Evolutionary conservation across 2,329 filamentous ascomycete genomes (phyloP).

Genomic region (Arthrinium phaeospermum): DNA sequence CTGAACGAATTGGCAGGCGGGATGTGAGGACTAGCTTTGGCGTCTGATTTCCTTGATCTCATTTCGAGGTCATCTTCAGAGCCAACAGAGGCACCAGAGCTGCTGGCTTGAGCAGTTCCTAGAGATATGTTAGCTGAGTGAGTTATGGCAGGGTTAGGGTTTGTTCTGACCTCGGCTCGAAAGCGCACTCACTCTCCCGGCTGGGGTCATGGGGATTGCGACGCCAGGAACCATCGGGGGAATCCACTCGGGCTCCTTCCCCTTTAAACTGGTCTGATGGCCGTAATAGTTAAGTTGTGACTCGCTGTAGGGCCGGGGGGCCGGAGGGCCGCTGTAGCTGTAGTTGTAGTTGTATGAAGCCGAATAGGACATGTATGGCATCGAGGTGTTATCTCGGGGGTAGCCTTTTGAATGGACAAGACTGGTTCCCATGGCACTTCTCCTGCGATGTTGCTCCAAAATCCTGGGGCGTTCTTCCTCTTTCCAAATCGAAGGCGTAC

Average conservation of each 20-base stretch:
- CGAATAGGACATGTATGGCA: conserved; percentile 55
- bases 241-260: conserved; percentile 32
- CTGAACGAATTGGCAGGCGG: not conserved
- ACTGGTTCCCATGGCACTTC: conserved; percentile 53
- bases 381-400: conserved; percentile 54
- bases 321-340: conserved; percentile 48
- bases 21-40: not conserved
- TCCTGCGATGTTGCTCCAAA: conserved; percentile 55
- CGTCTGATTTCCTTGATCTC: not conserved
- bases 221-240: not conserved
- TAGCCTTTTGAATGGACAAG: conserved; percentile 37
- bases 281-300: conserved; percentile 30
- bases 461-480: conserved; percentile 53
- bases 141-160: not conserved
- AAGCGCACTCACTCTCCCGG: not conserved
- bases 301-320: conserved; percentile 31
- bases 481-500: conserved; percentile 58
- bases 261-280: conserved; percentile 30
- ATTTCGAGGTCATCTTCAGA: conserved; percentile 17
- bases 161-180: not conserved
- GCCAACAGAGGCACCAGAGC: not conserved
- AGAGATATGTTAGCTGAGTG: not conserved
- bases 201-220: conserved; percentile 1
- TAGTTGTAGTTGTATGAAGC: conserved; percentile 51
- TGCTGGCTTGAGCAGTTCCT: conserved; percentile 13